A percentile compares a stretch with the other conserved stretches of the same genome.
These are phyloP conservation scores for Malassezia furfur DNA, from an alignment of 1,284 basidiomycete species.

Conservation along the genomic window DNA sequence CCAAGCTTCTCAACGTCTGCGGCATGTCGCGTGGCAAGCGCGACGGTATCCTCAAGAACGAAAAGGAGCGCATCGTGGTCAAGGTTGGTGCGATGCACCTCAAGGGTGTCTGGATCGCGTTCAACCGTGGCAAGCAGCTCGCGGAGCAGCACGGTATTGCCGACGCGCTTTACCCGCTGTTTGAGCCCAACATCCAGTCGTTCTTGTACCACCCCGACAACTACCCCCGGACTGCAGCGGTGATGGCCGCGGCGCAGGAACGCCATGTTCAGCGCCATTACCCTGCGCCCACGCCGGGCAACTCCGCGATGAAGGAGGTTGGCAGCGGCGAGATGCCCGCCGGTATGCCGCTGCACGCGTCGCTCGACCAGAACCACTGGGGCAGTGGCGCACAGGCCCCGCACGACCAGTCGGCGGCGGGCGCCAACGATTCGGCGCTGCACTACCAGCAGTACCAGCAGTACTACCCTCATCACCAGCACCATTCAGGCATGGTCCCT, in stretches of 20 bases:
- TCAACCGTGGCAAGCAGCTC: conserved; percentile 43
- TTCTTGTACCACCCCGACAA: conserved; percentile 48
- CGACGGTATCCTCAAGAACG: conserved; percentile 47
- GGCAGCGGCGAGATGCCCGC: conserved; percentile 3
- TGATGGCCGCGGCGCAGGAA: conserved; percentile 46
- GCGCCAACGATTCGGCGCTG: neutral
- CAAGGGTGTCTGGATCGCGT: conserved; percentile 49
- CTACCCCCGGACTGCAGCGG: conserved; percentile 44
- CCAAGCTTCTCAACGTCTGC: conserved; percentile 47
- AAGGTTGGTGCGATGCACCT: conserved; percentile 48
- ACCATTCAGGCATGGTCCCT: conserved; percentile 2
- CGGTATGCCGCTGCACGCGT: conserved; percentile 5
- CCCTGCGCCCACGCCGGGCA: neutral
- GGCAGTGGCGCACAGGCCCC: neutral
- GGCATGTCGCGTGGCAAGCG: conserved; percentile 48
- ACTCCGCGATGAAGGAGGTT: conserved; percentile 9
- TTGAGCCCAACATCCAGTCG: conserved; percentile 47
- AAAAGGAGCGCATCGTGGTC: conserved; percentile 48
- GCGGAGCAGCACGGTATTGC: conserved; percentile 46
- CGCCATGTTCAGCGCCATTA: conserved; percentile 36
- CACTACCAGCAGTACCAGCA: conserved; percentile 10
- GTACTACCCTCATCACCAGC: conserved; percentile 17
- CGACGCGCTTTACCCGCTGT: conserved; percentile 45
- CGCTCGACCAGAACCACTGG: conserved; percentile 8
- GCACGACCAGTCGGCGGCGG: conserved; percentile 1